Percentiles rank a stretch among this genome's conserved stretches.
Evolutionary conservation across 208 protist species (phyloP).

Genomic region (Strigomonas oncopelti): DNA sequence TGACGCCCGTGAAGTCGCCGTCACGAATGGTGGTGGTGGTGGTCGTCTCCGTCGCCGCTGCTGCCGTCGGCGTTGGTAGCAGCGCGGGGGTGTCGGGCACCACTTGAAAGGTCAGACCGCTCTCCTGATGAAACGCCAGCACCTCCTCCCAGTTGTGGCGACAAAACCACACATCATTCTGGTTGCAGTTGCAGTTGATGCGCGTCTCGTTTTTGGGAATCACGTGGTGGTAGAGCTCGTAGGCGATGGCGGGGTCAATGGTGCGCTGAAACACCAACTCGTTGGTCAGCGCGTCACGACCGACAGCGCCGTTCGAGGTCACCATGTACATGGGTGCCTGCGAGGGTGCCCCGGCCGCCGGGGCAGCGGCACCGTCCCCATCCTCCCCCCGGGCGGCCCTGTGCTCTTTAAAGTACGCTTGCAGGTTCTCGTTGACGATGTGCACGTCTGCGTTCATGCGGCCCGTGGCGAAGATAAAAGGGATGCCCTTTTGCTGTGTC

Average conservation of each 20-base stretch:
- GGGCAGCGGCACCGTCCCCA: too few relatives aligned
- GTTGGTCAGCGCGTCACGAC: slow-evolving; percentile 40
- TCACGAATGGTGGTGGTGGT: neutral
- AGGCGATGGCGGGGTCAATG: slow-evolving; percentile 25
- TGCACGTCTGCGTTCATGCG: slow-evolving; percentile 41
- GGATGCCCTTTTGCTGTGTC: slow-evolving; percentile 25
- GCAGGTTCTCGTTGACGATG: slow-evolving; percentile 36
- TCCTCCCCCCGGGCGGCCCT: too few relatives aligned
- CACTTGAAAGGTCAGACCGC: slow-evolving; percentile 26
- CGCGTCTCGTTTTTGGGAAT: slow-evolving; percentile 19
- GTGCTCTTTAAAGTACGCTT: slow-evolving; percentile 21
- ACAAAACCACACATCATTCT: slow-evolving; percentile 59
- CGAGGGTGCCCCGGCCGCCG: neutral
- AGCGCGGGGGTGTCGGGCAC: slow-evolving; percentile 12
- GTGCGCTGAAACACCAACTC: slow-evolving; percentile 21
- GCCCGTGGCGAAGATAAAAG: slow-evolving; percentile 47
- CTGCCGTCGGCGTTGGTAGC: too few relatives aligned
- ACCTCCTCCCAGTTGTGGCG: slow-evolving; percentile 40
- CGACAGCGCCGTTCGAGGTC: slow-evolving; percentile 56
- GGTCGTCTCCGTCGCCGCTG: neutral
- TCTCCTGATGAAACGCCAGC: slow-evolving; percentile 32
- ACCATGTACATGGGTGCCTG: slow-evolving; percentile 30
- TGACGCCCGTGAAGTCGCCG: slow-evolving; percentile 15
- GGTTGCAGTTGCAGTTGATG: slow-evolving; percentile 54
- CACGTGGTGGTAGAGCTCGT: slow-evolving; percentile 29